These are phyloP conservation scores for Aaosphaeria arxii DNA, from an alignment of 2,329 filamentous ascomycete genomes.

Conservation along the genomic window DNA sequence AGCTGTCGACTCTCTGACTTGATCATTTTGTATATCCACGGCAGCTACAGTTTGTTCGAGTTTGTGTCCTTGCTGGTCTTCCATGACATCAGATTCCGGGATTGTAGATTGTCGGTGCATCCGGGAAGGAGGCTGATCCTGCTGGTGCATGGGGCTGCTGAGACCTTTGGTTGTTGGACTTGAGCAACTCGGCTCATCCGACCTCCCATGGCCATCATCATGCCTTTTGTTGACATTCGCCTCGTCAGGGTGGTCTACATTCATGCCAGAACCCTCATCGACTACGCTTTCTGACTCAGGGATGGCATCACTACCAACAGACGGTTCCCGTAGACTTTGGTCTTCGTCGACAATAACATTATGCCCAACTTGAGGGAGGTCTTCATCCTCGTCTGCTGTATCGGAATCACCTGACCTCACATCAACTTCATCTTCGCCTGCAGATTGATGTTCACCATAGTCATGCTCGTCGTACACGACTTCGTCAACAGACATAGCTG, in stretches of 20 bases:
- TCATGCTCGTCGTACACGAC: slow-evolving; percentile 16
- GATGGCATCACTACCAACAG: background rate
- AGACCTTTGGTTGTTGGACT: background rate
- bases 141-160: background rate
- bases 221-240: too few species aligned
- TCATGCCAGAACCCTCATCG: slow-evolving; percentile 10
- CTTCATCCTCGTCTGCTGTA: background rate
- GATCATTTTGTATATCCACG: background rate
- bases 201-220: slow-evolving; percentile 16
- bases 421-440: slow-evolving; percentile 1
- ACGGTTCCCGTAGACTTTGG: background rate
- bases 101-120: slow-evolving; percentile 25
- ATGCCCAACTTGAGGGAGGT: too few species aligned
- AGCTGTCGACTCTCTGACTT: slow-evolving; percentile 1
- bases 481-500: slow-evolving; percentile 20
- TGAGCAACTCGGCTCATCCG: background rate
- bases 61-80: slow-evolving; percentile 30
- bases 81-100: slow-evolving; percentile 32
- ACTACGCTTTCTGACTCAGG: slow-evolving; percentile 6
- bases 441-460: slow-evolving; percentile 10
- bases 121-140: slow-evolving; percentile 1
- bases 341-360: too few species aligned
- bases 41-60: slow-evolving; percentile 8
- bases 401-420: background rate
- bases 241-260: background rate